Evolutionary conservation across 345 rosid species (phyloP), one percentile per base, ranked within the genome.

Genomic region (Microthlaspi erraticum): DNA sequence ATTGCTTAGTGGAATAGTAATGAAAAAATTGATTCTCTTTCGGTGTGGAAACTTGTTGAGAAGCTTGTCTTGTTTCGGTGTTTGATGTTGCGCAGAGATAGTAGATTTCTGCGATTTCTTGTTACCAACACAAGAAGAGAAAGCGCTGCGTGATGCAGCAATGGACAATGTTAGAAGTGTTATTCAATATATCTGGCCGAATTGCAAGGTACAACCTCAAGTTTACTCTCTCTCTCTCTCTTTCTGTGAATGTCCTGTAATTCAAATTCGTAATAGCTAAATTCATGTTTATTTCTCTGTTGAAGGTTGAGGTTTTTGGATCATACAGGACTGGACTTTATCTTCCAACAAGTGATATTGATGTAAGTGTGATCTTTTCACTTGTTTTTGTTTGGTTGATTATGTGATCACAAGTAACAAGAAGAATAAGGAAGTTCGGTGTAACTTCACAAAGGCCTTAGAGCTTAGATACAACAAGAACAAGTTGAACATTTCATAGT

Each of bases 311-410:
- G 77, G 86, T 91, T 69, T 93, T 93, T 60, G 96, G 98, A 42
- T 89, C 98, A 8, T 93, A 85, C 79, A 83, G 70, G 54, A 93
- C 97, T 6, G 95, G 95, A 8, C 88, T 93, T 57, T 93, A 84
- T 81, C 93, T 93, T 72, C 98, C 98, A 48, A 87, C 90, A 5
- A 93, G 98, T 80, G 98, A 93, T 79, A 85, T 93, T 42, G 97
- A 93, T 86, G 98, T 89, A 83, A 79, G 97, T 80, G 58, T 72
- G 23, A 46, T 56, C 43, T 48, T 48, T 66, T 37, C 44, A 6
- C 51, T 10, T 41, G 44, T 17, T 50, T 2, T 63, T 72, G 38
- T 44, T 63, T 20, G 36, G 56, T 7, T 45, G 41, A 26, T 46
- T 53, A 16, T 32, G 10, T 63, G 33, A 9, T 71, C 19, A 10